Evolutionary conservation across 345 rosid species (phyloP).

Genomic region (Triadica sebifera): DNA sequence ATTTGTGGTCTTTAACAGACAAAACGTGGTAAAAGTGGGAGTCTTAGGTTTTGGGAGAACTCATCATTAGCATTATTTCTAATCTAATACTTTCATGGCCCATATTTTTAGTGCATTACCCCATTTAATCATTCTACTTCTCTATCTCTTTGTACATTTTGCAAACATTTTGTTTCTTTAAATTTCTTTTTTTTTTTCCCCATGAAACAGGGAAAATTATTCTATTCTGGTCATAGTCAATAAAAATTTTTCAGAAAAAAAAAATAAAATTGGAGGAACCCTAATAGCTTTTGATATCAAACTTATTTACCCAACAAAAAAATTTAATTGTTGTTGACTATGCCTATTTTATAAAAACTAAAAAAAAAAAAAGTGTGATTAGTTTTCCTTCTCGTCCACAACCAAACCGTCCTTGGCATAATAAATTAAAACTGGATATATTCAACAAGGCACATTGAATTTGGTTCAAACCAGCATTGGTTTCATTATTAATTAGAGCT

Average conservation of each 20-base stretch:
- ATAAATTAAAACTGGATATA: too few species aligned
- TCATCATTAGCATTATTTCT: constrained; percentile 13
- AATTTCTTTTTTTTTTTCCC: neutral
- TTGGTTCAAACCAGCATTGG: too few species aligned
- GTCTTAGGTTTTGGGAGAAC: constrained; percentile 22
- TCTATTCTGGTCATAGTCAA: constrained; percentile 10
- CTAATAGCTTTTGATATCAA: neutral
- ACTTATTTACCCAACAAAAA: neutral
- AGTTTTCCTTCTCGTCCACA: too few species aligned
- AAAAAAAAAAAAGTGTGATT: too few species aligned
- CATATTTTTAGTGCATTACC: neutral
- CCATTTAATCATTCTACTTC: constrained; percentile 1
- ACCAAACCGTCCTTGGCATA: too few species aligned
- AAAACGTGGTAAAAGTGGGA: constrained; percentile 29
- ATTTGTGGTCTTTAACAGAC: constrained; percentile 20
- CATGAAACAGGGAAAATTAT: constrained; percentile 9
- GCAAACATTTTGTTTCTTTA: neutral
- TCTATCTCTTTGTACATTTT: neutral
- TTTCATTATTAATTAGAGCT: too few species aligned
- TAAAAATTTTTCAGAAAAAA: neutral
- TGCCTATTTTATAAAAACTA: too few species aligned
- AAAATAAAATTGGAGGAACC: neutral
- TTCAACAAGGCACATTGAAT: too few species aligned
- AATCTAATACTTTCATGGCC: constrained; percentile 1
- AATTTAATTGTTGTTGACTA: neutral